Conservation (phyloP, 2,329 filamentous ascomycete species). For the Didymella segeticola region DNA sequence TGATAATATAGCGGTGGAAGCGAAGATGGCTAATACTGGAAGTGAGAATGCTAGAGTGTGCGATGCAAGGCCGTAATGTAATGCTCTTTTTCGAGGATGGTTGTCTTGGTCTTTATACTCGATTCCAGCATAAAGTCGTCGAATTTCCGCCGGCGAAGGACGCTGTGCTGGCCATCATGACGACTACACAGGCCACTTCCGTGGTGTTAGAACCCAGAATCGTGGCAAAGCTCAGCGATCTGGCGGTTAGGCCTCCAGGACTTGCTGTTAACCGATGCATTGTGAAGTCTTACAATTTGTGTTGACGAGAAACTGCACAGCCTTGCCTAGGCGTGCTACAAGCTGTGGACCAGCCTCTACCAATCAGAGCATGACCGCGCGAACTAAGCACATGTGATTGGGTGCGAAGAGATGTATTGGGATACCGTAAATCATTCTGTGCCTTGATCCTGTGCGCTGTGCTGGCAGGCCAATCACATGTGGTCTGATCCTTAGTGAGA, state of each 20-base stretch:
- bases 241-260: constrained; percentile 2
- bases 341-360: not conserved
- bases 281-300: not conserved
- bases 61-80: constrained; percentile 2
- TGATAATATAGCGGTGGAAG: not conserved
- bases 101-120: constrained; percentile 18
- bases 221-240: not conserved
- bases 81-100: not conserved
- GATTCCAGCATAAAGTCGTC: not conserved
- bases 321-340: constrained; percentile 11
- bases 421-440: not conserved
- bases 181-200: constrained; percentile 15
- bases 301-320: constrained; percentile 14
- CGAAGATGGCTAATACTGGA: not conserved
- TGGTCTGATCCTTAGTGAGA: not conserved
- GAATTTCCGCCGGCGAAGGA: constrained; percentile 2
- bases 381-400: not conserved
- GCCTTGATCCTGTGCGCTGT: not conserved
- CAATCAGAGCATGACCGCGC: not conserved
- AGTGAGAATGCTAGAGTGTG: not conserved
- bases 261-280: constrained; percentile 8
- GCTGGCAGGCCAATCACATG: constrained; percentile 5
- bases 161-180: constrained; percentile 11
- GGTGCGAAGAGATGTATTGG: not conserved
- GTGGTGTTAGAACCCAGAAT: constrained; percentile 3